Evolutionary conservation across 2,329 filamentous ascomycete species (phyloP), one percentile per base, ranked within the genome.

Genomic region (Apiospora marii): DNA sequence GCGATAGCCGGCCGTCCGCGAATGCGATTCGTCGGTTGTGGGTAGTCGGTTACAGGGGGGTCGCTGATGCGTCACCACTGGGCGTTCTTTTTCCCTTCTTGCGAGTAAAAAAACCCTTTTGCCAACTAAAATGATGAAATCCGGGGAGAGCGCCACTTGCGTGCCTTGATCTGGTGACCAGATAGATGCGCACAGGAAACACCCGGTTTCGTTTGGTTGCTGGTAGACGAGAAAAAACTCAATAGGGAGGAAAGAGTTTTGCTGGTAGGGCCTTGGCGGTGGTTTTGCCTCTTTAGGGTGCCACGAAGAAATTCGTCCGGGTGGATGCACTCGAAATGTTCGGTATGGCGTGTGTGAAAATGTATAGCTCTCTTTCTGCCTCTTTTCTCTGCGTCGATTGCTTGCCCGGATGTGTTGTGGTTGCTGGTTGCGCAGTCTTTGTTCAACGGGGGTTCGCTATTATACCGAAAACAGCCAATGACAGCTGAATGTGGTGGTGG

Each of bases 101-200:
- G n/a, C 19, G 19, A 19, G 30, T 19, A 34, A 61, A 30, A 64
- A 64, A 64, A 64, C 3, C 34, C 22, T 12, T 44, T 37, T 46
- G 67, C 19, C 67, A n/a, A 14, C 24, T 41, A 27, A 43, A 46
- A 46, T 67, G 64, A 22, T 30, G 19, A 64, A 71, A 73, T 73
- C 72, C 72, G 72, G 72, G 72, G 69, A 64, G 64, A 37, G 71
- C 71, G 71, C 71, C 68, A 72, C 53, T 48, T 69, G 43, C 13
- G 44, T 48, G 67, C 34, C 51, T 46, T 48, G 72, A 49, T 71
- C 49, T 48, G 58, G 64, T 48, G 46, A 61, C 43, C 48, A 14
- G 43, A 67, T 37, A 30, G 43, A 67, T 43, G 69, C 61, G 58
- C 68, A 13, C 30, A 61, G 30, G 53, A 22, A n/a, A 61, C n/a